Conservation (phyloP, 2,329 filamentous ascomycete species). For the Phaeomoniella chlamydospora region DNA sequence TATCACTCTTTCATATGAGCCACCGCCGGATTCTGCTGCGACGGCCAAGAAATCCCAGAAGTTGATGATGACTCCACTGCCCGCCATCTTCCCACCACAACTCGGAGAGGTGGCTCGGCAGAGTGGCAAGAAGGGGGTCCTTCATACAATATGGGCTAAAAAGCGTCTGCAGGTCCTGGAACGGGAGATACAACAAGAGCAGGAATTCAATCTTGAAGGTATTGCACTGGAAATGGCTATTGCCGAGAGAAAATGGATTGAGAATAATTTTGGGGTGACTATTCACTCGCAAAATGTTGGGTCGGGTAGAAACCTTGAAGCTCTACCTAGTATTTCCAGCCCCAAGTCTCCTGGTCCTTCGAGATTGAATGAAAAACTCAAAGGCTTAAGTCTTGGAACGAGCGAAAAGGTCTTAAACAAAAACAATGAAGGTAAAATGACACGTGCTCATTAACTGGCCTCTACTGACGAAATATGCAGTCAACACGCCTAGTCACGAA, state of each 20-base stretch:
- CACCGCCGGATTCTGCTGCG: constrained; percentile 24
- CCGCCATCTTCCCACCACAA: constrained; percentile 71
- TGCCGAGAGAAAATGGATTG: constrained; percentile 74
- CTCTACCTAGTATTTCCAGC: constrained; percentile 13
- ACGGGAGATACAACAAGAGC: constrained; percentile 61
- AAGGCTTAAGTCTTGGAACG: constrained; percentile 64
- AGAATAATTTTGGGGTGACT: constrained; percentile 58
- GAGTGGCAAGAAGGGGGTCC: constrained; percentile 61
- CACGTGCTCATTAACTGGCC: too few relatives aligned
- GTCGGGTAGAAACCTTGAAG: constrained; percentile 9
- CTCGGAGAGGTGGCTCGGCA: constrained; percentile 52
- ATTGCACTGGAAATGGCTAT: constrained; percentile 73
- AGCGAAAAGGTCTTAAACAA: constrained; percentile 49
- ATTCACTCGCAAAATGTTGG: constrained; percentile 7
- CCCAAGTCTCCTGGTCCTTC: constrained; percentile 44
- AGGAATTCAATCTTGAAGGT: constrained; percentile 61
- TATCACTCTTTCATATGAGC: constrained; percentile 47
- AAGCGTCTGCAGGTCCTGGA: constrained; percentile 62
- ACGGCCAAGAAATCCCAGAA: constrained; percentile 23
- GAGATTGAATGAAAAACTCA: constrained; percentile 64
- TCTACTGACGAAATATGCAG: constrained; percentile 8
- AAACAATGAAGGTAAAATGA: constrained; percentile 36
- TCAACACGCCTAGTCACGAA: constrained; percentile 13
- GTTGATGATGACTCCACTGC: constrained; percentile 61
- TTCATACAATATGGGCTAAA: constrained; percentile 86